Evolutionary conservation across 495 filamentous ascomycete species (phyloP), one percentile per base, ranked within the genome.

Genomic region (Daldinia vernicosa): DNA sequence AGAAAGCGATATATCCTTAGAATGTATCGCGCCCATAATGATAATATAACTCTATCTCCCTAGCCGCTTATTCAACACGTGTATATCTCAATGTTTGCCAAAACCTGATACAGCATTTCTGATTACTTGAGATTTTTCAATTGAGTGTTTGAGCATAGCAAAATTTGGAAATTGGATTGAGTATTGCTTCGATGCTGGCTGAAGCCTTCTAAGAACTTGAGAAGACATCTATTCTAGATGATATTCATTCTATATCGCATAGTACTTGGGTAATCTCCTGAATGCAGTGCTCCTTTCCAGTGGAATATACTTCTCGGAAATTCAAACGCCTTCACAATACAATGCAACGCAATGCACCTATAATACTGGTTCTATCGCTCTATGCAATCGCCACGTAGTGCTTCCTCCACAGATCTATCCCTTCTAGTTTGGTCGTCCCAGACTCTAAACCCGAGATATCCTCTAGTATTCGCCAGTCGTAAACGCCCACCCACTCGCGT

Each of bases 381-480:
- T 76, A 77, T 33, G 69, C 63, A 28, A 77, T 66, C 14, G 74
- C 75, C 32, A 77, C 63, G 52, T 76, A 76, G 19, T 69, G 68
- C 37, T 63, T 69, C 43, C 71, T 69, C 73, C 73, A 77, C 15
- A 74, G 71, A 28, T 76, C 71, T 6, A 56, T 58, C 12, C 33
- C 66, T 33, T 47, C 56, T 1, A 35, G n/a, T 22, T 60, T 56
- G 1, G 24, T 19, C 22, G 50, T 67, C 15, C 56, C 45, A 24
- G 55, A 50, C 55, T 87, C 84, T 17, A 79, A 72, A 53, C 78
- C 76, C 2, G 73, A 76, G 26, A 86, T 68, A 0, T 68, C 74
- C 72, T 86, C 81, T 8, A 87, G 60, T 1, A 84, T 75, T 14
- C 81, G 71, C 85, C 85, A 87, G 66, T 87, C 84, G 53, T 81